Percentiles rank a stretch among this genome's conserved stretches.
Conservation (phyloP, 176 grass and related monocot genomes). For the Saccharum spontaneum region DNA sequence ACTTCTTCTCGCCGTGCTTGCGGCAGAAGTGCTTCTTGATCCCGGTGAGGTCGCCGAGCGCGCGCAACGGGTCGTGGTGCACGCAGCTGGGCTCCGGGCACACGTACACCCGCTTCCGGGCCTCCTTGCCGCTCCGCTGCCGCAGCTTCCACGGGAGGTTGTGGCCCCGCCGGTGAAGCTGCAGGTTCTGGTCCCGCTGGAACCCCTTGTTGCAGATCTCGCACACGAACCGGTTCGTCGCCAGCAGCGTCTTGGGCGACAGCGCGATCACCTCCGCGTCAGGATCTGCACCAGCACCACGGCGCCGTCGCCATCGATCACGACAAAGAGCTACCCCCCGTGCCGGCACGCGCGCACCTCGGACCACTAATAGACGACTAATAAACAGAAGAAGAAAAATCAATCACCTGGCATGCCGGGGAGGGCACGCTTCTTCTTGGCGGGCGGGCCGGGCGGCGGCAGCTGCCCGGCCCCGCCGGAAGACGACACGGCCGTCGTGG, state of each 20-base stretch:
- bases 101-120: slow-evolving; percentile 78
- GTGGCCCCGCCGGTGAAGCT: slow-evolving; percentile 91
- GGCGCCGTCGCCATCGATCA: slow-evolving; percentile 29
- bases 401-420: slow-evolving; percentile 97
- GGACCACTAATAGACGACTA: slow-evolving; percentile 21
- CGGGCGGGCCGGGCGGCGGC: slow-evolving; percentile 40
- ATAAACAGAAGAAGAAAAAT: not conserved
- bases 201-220: slow-evolving; percentile 99
- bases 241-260: slow-evolving; percentile 91
- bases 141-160: slow-evolving; percentile 98
- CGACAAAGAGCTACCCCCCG: not conserved
- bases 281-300: slow-evolving; percentile 61
- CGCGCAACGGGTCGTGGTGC: slow-evolving; percentile 70
- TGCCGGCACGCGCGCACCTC: not conserved
- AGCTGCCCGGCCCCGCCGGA: slow-evolving; percentile 40
- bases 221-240: slow-evolving; percentile 96
- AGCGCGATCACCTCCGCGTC: slow-evolving; percentile 95
- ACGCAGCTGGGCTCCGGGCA: slow-evolving; percentile 84
- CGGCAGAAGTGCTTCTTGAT: slow-evolving; percentile 98
- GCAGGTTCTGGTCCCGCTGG: slow-evolving; percentile 98
- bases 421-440: slow-evolving; percentile 95
- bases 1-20: slow-evolving; percentile 98
- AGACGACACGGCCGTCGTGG: slow-evolving; percentile 62
- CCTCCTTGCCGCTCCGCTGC: slow-evolving; percentile 83
- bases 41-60: slow-evolving; percentile 83